Evolutionary conservation across 345 rosid genomes (phyloP).

Genomic region (Passiflora organensis): DNA sequence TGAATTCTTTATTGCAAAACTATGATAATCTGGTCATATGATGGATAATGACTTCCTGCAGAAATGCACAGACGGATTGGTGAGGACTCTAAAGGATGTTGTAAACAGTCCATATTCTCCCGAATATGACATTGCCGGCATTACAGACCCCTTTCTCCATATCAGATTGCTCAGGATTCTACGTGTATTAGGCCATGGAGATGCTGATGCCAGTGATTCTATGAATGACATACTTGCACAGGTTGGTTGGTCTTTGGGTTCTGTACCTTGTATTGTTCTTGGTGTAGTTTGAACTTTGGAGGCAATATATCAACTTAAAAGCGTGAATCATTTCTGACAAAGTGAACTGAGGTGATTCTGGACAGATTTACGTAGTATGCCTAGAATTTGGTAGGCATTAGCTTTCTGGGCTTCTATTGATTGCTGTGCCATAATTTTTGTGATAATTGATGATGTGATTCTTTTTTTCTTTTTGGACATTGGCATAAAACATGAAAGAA

Average conservation of each 20-base stretch:
- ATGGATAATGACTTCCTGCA: slow-evolving; percentile 27
- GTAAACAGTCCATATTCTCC: slow-evolving; percentile 94
- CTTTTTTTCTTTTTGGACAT: too few relatives aligned
- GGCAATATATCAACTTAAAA: too few relatives aligned
- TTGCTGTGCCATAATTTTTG: too few relatives aligned
- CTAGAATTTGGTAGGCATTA: too few relatives aligned
- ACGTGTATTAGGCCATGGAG: slow-evolving; percentile 90
- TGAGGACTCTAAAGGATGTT: slow-evolving; percentile 75
- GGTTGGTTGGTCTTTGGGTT: slow-evolving; percentile 36
- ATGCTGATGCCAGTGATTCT: slow-evolving; percentile 84
- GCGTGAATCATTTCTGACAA: too few relatives aligned
- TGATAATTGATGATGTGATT: too few relatives aligned
- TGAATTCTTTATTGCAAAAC: slow-evolving; percentile 1
- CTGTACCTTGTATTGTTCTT: not conserved
- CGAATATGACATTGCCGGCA: slow-evolving; percentile 98
- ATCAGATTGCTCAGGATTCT: slow-evolving; percentile 87
- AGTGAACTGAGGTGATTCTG: too few relatives aligned
- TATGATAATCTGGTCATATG: not conserved
- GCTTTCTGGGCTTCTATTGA: too few relatives aligned
- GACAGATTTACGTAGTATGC: too few relatives aligned
- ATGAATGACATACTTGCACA: slow-evolving; percentile 99
- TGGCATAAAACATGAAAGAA: too few relatives aligned
- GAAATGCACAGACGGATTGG: slow-evolving; percentile 90
- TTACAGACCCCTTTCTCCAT: slow-evolving; percentile 96
- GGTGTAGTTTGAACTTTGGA: too few relatives aligned